Percentiles rank a stretch among this genome's conserved stretches.
Evolutionary conservation across 176 grass and related monocot genomes (phyloP).

Genomic region (Zoysia japonica): DNA sequence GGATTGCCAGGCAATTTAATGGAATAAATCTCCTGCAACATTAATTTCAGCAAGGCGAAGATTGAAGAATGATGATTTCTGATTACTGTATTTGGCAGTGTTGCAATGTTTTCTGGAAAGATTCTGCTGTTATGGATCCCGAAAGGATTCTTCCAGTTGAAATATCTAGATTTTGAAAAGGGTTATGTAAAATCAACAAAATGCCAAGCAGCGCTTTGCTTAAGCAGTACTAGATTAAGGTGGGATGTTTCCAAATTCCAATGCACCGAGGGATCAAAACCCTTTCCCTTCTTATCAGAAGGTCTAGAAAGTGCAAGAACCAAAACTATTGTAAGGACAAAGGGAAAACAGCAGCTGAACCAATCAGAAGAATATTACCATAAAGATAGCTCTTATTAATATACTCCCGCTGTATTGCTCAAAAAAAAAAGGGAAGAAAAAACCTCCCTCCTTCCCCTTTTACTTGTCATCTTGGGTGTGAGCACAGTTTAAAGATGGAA

Average conservation of each 20-base stretch:
- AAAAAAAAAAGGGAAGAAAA: too few relatives aligned
- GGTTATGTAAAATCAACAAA: neutral
- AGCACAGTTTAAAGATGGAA: too few relatives aligned
- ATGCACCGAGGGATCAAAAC: constrained; percentile 28
- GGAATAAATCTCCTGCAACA: constrained; percentile 80
- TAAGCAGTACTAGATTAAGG: neutral
- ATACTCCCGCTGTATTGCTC: too few relatives aligned
- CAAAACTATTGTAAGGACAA: neutral
- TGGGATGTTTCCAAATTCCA: neutral
- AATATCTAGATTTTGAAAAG: neutral
- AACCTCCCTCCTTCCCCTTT: too few relatives aligned
- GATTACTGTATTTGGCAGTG: neutral
- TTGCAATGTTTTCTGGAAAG: neutral
- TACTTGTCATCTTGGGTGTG: too few relatives aligned
- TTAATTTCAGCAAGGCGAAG: constrained; percentile 5
- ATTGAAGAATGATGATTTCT: neutral
- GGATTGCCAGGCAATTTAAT: constrained; percentile 90
- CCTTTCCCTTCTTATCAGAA: neutral
- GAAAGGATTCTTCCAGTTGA: neutral
- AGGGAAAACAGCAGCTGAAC: neutral
- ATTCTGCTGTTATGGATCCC: neutral
- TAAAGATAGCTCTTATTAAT: neutral
- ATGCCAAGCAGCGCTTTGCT: neutral
- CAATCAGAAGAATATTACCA: neutral
- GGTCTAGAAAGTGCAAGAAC: neutral